Evolutionary conservation across 2,329 filamentous ascomycete genomes (phyloP).

Genomic region (Chrysoporthe austroafricana): DNA sequence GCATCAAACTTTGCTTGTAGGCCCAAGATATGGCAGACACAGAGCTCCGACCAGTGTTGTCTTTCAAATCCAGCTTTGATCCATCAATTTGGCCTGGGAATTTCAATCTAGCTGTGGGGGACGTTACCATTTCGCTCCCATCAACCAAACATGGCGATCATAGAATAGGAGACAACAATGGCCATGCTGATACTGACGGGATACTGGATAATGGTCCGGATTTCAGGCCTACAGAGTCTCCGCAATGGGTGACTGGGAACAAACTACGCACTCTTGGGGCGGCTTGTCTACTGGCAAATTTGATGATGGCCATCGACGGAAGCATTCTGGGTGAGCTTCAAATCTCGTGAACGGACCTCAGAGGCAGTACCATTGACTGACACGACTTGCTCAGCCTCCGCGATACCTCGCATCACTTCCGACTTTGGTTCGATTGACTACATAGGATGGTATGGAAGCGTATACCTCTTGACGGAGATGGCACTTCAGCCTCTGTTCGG

Average conservation of each 20-base stretch:
- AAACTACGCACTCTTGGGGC: conserved; percentile 2
- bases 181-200: background rate
- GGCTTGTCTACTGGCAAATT: conserved; percentile 6
- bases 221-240: background rate
- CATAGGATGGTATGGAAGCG: conserved; percentile 18
- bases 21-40: conserved; percentile 3
- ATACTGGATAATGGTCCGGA: background rate
- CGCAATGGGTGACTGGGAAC: conserved; percentile 8
- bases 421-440: conserved; percentile 21
- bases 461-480: conserved; percentile 18
- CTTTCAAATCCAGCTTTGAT: conserved; percentile 4
- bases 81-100: background rate
- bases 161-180: background rate
- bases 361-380: background rate
- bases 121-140: background rate
- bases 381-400: background rate
- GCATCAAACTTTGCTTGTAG: background rate
- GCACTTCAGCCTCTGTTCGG: conserved; percentile 18
- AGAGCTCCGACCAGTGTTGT: conserved; percentile 7
- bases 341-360: background rate
- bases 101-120: background rate
- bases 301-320: conserved; percentile 14
- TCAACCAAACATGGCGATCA: background rate
- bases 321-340: conserved; percentile 2
- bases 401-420: conserved; percentile 19